Base-by-base conservation (phyloP, 2,329 filamentous ascomycete genomes). In the Fusarium devonianum region DNA sequence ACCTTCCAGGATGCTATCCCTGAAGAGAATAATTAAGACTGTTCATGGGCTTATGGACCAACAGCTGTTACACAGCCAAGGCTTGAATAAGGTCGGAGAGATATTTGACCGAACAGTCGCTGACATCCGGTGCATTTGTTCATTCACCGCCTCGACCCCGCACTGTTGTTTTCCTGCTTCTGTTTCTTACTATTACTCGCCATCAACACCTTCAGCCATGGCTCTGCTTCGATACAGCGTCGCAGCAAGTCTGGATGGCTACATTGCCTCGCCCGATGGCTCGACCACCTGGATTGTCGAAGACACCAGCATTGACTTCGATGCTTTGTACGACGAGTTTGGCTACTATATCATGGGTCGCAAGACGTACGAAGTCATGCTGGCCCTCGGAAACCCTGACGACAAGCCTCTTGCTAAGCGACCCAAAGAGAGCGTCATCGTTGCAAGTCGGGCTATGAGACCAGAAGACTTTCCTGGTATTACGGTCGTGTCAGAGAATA, bases 281-380 rank as follows among this genome's bases (percentile, higher is more conserved):
- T 67, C 66, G 5, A 58, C 64, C 8, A 14, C 51, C 22, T 71
- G 70, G 68, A 71, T 72, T 30, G 45, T 68, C 10, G 37, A 67
- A 2, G 71, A 72, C 49, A 7, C 47, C 0, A 58, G 48, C 32
- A 70, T 73, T 23, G 66, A 71, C 38, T 73, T 73, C n/a, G 45
- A 53, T 1, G 44, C 60, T 0, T 63, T 73, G 0, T 70, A 70
- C 41, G 53, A 56, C 1, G 44, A 69, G 6, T 73, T 72, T 38
- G 62, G 63, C 26, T 49, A 39, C 6, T 71, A 71, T 25, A 22
- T 73, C 55, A 73, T 73, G 69, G 71, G 70, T 3, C 69, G 71
- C 14, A 70, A 66, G 45, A 71, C 71, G 0, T 73, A 71, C 44
- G 55, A 73, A 13, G 56, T 57, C 7, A 66, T 73, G 47, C 48